Percentiles rank a stretch among this genome's conserved stretches.
Evolutionary conservation across 805 yeast genomes (phyloP).

Genomic region (Candida pini): DNA sequence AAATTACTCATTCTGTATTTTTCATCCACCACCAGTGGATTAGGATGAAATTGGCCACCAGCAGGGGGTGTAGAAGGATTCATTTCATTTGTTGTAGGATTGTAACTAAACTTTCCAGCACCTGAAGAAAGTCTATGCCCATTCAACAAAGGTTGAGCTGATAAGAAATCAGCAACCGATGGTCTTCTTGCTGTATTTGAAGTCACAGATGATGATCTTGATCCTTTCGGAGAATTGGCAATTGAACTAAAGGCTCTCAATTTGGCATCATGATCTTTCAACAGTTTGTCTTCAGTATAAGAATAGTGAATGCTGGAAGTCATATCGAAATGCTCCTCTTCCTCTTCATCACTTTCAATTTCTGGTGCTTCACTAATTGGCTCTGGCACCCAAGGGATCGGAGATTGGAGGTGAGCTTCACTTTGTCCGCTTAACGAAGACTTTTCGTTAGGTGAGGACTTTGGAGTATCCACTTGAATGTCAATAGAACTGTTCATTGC

Average conservation of each 20-base stretch:
- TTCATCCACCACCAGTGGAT: constrained; percentile 8
- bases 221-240: constrained; percentile 23
- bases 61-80: constrained; percentile 9
- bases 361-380: constrained; percentile 2
- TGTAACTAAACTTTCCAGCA: constrained; percentile 19
- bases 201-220: constrained; percentile 22
- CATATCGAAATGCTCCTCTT: constrained; percentile 3
- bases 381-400: neutral
- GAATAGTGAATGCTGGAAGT: constrained; percentile 47
- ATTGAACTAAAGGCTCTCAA: constrained; percentile 51
- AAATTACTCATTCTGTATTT: constrained; percentile 41
- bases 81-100: constrained; percentile 25
- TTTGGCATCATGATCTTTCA: constrained; percentile 66
- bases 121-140: constrained; percentile 4
- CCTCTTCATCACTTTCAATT: constrained; percentile 8
- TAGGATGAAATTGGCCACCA: constrained; percentile 1
- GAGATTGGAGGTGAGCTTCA: no score
- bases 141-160: constrained; percentile 28
- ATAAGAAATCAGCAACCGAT: constrained; percentile 30
- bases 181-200: constrained; percentile 25
- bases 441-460: no score
- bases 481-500: no score
- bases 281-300: constrained; percentile 55
- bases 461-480: no score
- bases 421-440: no score